phyloP scores from a whole-genome alignment of 2,329 filamentous ascomycete genomes.

The Phialophora expanda region DNA sequence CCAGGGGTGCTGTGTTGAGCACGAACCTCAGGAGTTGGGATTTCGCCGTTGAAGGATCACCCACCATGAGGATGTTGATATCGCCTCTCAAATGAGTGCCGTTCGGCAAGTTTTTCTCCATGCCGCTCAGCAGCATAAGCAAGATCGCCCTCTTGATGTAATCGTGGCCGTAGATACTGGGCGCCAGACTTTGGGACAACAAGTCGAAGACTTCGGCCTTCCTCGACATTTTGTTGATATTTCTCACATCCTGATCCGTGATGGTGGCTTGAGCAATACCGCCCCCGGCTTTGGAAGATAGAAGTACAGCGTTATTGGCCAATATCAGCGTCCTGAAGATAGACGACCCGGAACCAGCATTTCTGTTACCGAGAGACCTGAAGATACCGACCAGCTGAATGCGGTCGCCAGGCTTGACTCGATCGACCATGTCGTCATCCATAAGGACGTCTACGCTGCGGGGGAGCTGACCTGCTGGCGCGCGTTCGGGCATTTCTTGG shows the following conservation, averaged over 20 bases:
- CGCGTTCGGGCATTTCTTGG: conserved; percentile 98
- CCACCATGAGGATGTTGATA: conserved; percentile 99
- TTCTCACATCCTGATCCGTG: conserved; percentile 95
- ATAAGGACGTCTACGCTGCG: conserved; percentile 95
- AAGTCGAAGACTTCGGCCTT: conserved; percentile 92
- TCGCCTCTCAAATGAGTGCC: conserved; percentile 97
- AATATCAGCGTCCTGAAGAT: conserved; percentile 93
- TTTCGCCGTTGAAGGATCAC: conserved; percentile 96
- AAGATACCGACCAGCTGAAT: conserved; percentile 98
- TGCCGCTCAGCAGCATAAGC: conserved; percentile 90
- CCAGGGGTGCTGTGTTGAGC: conserved; percentile 91
- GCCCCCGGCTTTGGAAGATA: conserved; percentile 94
- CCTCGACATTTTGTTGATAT: conserved; percentile 97
- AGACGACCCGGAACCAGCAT: conserved; percentile 85
- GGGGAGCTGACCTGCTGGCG: conserved; percentile 91
- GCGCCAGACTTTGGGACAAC: conserved; percentile 89
- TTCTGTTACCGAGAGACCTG: conserved; percentile 90
- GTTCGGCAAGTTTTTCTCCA: conserved; percentile 98
- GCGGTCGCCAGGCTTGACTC: conserved; percentile 91
- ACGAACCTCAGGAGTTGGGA: conserved; percentile 98
- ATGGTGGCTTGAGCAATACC: conserved; percentile 90
- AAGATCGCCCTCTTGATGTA: conserved; percentile 98
- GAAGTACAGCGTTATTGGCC: conserved; percentile 90
- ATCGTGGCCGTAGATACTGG: conserved; percentile 95
- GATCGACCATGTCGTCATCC: conserved; percentile 94